These are phyloP conservation scores for Grammothele lineata DNA, from an alignment of 768 basidiomycete genomes.

Conservation along the genomic window DNA sequence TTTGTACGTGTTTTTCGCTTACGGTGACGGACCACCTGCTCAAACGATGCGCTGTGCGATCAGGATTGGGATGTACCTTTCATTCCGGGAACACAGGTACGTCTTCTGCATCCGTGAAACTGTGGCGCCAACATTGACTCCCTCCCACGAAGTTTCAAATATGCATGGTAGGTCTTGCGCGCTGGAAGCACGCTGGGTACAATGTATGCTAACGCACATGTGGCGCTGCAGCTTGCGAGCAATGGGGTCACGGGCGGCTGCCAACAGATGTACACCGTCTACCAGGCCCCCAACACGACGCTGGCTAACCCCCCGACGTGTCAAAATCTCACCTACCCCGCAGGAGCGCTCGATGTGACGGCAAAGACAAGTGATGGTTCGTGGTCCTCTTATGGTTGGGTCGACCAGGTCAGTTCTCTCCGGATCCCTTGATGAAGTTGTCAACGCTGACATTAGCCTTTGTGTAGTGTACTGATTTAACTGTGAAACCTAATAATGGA, in stretches of 20 bases:
- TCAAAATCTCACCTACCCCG: conserved; percentile 43
- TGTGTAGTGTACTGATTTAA: conserved; percentile 53
- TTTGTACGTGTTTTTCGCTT: conserved; percentile 39
- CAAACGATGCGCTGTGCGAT: background rate
- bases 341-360: conserved; percentile 40
- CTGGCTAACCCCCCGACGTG: conserved; percentile 38
- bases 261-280: conserved; percentile 53
- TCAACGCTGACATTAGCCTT: background rate
- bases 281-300: conserved; percentile 33
- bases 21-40: no score
- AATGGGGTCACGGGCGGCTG: conserved; percentile 60
- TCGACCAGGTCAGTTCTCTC: conserved; percentile 41
- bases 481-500: conserved; percentile 49
- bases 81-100: conserved; percentile 50
- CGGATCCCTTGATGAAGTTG: background rate
- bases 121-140: background rate
- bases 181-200: no score
- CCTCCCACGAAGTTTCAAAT: conserved; percentile 48
- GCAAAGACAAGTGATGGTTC: conserved; percentile 43
- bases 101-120: conserved; percentile 6
- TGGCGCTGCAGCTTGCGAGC: conserved; percentile 53
- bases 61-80: conserved; percentile 61
- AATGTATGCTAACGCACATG: no score
- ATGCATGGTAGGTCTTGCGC: conserved; percentile 55
- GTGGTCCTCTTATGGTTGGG: conserved; percentile 57